Percentiles rank a stretch among this genome's conserved stretches.
phyloP scores from a whole-genome alignment of 192 early-diverging fungal species.

The Backusella tarrabulga region DNA sequence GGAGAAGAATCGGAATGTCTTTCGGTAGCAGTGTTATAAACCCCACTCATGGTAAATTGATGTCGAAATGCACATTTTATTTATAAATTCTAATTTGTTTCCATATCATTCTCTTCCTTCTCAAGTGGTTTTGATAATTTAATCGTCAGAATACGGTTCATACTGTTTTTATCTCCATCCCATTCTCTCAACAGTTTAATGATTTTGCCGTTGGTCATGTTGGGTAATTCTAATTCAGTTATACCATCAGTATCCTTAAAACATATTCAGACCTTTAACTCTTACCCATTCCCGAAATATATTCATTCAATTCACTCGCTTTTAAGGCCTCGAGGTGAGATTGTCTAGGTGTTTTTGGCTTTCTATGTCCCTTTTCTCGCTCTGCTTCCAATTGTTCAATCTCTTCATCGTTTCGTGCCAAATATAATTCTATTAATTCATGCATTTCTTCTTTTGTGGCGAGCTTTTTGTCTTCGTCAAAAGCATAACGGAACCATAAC shows the following conservation, averaged over 20 bases:
- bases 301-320: conserved; percentile 47
- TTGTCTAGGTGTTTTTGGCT: conserved; percentile 48
- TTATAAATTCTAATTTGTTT: background rate
- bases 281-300: conserved; percentile 53
- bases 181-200: conserved; percentile 46
- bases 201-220: conserved; percentile 53
- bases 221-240: conserved; percentile 46
- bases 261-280: no score
- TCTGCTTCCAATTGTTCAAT: conserved; percentile 39
- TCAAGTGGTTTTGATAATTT: conserved; percentile 18
- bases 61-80: background rate
- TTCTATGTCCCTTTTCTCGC: conserved; percentile 34
- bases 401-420: conserved; percentile 48
- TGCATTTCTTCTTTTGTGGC: conserved; percentile 38
- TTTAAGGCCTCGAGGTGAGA: conserved; percentile 42
- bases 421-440: conserved; percentile 40
- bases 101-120: background rate
- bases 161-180: conserved; percentile 55
- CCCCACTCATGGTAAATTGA: background rate
- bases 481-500: conserved; percentile 53
- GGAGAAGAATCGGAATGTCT: background rate
- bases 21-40: background rate
- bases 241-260: background rate
- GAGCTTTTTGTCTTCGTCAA: conserved; percentile 40
- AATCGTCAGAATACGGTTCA: conserved; percentile 45